phyloP scores from a whole-genome alignment of 768 basidiomycete genomes.

The Coprinopsis cinerea region DNA sequence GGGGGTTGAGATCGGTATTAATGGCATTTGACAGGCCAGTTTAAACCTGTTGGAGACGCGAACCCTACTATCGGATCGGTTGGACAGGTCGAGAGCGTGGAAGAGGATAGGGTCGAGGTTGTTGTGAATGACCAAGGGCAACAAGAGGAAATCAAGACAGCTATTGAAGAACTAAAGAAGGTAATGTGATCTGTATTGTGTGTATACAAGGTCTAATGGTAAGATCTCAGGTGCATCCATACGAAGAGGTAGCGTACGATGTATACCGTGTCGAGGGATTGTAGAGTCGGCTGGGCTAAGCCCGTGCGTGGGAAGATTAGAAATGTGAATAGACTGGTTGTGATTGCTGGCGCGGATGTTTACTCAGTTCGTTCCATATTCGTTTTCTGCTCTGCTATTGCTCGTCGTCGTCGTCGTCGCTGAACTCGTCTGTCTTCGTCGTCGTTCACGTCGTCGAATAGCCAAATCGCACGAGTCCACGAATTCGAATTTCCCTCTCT shows the following conservation, averaged over 20 bases:
- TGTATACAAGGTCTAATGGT: too few species aligned
- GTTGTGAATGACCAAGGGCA: slow-evolving; percentile 35
- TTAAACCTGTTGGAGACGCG: neutral
- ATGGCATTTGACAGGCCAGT: slow-evolving; percentile 16
- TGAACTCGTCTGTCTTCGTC: slow-evolving; percentile 29
- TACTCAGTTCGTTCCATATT: slow-evolving; percentile 19
- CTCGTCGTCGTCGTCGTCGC: slow-evolving; percentile 20
- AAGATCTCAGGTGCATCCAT: too few species aligned
- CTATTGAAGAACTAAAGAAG: slow-evolving; percentile 37
- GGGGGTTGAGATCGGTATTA: too few species aligned
- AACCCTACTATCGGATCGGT: neutral
- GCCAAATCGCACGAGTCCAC: slow-evolving; percentile 24
- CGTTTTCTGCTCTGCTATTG: slow-evolving; percentile 9
- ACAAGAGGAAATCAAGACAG: slow-evolving; percentile 30
- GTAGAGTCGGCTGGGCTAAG: too few species aligned
- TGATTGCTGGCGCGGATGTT: slow-evolving; percentile 17
- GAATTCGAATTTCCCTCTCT: slow-evolving; percentile 29
- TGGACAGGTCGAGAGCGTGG: slow-evolving; percentile 36
- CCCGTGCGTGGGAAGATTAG: slow-evolving; percentile 22
- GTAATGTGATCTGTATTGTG: neutral
- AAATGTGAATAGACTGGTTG: slow-evolving; percentile 11
- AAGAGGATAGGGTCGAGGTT: slow-evolving; percentile 50
- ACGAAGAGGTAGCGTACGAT: too few species aligned
- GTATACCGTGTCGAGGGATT: too few species aligned
- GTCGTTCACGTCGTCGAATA: slow-evolving; percentile 20